Evolutionary conservation across 1,139 yeast species (phyloP).

Genomic region (Scheffersomyces lignicola): DNA sequence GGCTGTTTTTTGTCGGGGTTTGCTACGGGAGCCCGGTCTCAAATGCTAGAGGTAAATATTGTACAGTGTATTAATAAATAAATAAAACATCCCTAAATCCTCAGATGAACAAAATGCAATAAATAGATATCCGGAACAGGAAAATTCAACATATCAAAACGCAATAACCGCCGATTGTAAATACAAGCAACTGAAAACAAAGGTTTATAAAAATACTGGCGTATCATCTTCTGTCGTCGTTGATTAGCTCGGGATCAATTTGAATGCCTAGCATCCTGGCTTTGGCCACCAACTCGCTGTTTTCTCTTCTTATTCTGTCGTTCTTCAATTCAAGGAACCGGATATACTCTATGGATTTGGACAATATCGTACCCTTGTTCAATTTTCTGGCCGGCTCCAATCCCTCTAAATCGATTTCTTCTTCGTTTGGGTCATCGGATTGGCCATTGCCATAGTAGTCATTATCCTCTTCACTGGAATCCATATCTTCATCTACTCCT

Average conservation of each 20-base stretch:
- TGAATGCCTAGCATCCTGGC: constrained; percentile 22
- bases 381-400: constrained; percentile 47
- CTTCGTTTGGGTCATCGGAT: constrained; percentile 9
- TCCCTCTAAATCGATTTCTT: constrained; percentile 37
- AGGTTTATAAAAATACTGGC: too few relatives aligned
- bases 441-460: constrained; percentile 14
- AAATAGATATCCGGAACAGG: too few relatives aligned
- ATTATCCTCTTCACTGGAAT: constrained; percentile 15
- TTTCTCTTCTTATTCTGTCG: constrained; percentile 33
- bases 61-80: too few relatives aligned
- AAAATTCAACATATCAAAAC: too few relatives aligned
- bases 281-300: constrained; percentile 25
- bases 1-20: too few relatives aligned
- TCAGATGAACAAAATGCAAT: too few relatives aligned
- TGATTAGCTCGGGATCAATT: constrained; percentile 12
- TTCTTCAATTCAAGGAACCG: constrained; percentile 43
- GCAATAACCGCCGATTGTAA: too few relatives aligned
- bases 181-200: too few relatives aligned
- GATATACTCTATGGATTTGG: constrained; percentile 47
- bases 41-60: too few relatives aligned
- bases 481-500: constrained; percentile 17
- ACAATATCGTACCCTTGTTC: constrained; percentile 45
- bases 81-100: too few relatives aligned
- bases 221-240: constrained; percentile 1
- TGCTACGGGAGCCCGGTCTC: too few relatives aligned